A percentile compares a stretch with the other conserved stretches of the same genome.
These are phyloP conservation scores for Bassia scoparia DNA, from an alignment of 148 eudicot genomes.

Conservation along the genomic window DNA sequence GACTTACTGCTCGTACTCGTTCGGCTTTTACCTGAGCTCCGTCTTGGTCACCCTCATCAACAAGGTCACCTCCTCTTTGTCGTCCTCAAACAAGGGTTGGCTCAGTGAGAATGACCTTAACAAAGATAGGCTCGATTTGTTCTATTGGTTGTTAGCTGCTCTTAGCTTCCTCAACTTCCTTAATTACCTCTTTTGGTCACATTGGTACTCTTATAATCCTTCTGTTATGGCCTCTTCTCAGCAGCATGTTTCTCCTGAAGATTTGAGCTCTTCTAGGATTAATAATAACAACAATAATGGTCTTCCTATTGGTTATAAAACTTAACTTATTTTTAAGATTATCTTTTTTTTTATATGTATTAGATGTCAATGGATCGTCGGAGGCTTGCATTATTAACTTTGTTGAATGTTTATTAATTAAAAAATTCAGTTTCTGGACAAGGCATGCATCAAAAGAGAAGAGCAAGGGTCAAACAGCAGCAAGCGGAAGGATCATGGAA, in stretches of 20 bases:
- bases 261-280: background rate
- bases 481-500: constrained; percentile 52
- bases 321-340: constrained; percentile 18
- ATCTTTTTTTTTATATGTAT: too few relatives aligned
- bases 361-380: too few relatives aligned
- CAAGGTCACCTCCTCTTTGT: constrained; percentile 42
- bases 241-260: constrained; percentile 32
- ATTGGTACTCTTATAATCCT: constrained; percentile 66
- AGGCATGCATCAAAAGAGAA: constrained; percentile 59
- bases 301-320: constrained; percentile 11
- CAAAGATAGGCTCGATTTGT: constrained; percentile 68
- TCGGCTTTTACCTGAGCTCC: constrained; percentile 84
- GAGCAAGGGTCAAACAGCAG: constrained; percentile 12
- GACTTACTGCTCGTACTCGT: constrained; percentile 84
- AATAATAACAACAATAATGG: background rate
- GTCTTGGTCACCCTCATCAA: constrained; percentile 65
- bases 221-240: constrained; percentile 29
- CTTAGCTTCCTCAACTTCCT: constrained; percentile 65
- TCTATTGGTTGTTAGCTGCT: constrained; percentile 79
- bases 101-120: constrained; percentile 68
- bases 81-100: constrained; percentile 49
- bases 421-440: constrained; percentile 71
- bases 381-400: too few relatives aligned
- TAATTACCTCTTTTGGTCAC: constrained; percentile 68
- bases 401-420: too few relatives aligned